phyloP scores from a whole-genome alignment of 2,329 filamentous ascomycete species.

The Cyphellophora attinorum region DNA sequence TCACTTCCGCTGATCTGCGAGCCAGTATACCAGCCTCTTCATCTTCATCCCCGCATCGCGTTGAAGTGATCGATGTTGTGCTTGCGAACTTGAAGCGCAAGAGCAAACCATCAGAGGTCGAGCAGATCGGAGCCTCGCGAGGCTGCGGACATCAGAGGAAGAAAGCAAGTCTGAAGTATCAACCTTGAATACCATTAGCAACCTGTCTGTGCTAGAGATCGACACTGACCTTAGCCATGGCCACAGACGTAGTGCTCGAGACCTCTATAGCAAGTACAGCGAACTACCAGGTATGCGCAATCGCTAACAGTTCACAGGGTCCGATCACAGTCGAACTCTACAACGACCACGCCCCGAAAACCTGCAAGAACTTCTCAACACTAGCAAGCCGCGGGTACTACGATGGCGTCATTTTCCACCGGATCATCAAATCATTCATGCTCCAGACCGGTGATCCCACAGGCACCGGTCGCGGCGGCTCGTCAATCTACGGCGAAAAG shows the following conservation, averaged over 20 bases:
- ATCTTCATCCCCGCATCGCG: too few relatives aligned
- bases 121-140: too few relatives aligned
- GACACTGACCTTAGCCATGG: conserved; percentile 42
- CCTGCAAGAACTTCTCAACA: conserved; percentile 77
- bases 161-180: too few relatives aligned
- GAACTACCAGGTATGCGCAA: conserved; percentile 1
- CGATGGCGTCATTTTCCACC: conserved; percentile 77
- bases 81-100: too few relatives aligned
- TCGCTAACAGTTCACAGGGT: conserved; percentile 47
- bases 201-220: too few relatives aligned
- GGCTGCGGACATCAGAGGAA: too few relatives aligned
- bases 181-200: too few relatives aligned
- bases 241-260: conserved; percentile 69
- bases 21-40: too few relatives aligned
- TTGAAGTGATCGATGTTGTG: too few relatives aligned
- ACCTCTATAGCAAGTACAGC: conserved; percentile 65
- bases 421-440: conserved; percentile 95
- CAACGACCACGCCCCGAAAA: conserved; percentile 73
- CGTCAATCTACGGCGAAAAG: conserved; percentile 82
- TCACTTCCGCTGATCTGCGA: too few relatives aligned
- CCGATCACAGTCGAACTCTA: conserved; percentile 83
- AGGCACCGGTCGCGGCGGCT: conserved; percentile 80
- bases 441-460: conserved; percentile 90
- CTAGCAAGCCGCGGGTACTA: conserved; percentile 81
- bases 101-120: too few relatives aligned